Base-by-base conservation (phyloP, 2,329 filamentous ascomycete genomes). In the Epichloe gansuensis region DNA sequence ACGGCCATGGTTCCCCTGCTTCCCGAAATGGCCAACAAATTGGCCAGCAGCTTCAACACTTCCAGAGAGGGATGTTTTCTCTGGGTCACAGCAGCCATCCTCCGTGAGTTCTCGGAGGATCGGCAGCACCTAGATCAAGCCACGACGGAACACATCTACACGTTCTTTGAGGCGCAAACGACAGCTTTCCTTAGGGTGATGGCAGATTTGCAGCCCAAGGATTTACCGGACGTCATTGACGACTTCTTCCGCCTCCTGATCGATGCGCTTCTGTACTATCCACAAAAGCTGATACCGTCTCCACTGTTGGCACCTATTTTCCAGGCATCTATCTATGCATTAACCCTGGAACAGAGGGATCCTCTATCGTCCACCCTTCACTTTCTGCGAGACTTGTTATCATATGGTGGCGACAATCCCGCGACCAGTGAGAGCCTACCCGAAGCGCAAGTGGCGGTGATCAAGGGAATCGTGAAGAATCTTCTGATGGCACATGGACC, bases 11-110 rank as follows among this genome's bases (percentile, higher is more conserved):
- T 86, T 13, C 90, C 91, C 25, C 72, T 98, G 46, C 77, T 98
- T 45, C 86, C 87, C 1, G 79, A 82, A 21, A 82, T 98, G 69
- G 94, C 93, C 17, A 87, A 91, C 61, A 94, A 91, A 68, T 79
- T 98, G 53, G 88, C 88, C 1, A 78, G 77, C 57, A 91, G 91
- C 4, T 98, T 98, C 66, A 79, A 86, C 52, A 78, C 80, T 17
- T 96, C 91, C 11, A 81, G 84, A 55, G 91, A 98, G 69, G 93
- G 93, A 12, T 96, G 91, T 67, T 98, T 98, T 76, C 76, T 98
- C n/a, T 98, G 93, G 93, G 91, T 93, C 1, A 96, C 91, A 2
- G 88, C 91, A 58, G 89, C 91, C 8, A 94, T 98, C 57, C 79
- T 98, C 34, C 86, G 93, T 54, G 93, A 98, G 67, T 98, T 97